Base-by-base conservation (phyloP, 805 yeast species). In the Schwanniomyces occidentalis region DNA sequence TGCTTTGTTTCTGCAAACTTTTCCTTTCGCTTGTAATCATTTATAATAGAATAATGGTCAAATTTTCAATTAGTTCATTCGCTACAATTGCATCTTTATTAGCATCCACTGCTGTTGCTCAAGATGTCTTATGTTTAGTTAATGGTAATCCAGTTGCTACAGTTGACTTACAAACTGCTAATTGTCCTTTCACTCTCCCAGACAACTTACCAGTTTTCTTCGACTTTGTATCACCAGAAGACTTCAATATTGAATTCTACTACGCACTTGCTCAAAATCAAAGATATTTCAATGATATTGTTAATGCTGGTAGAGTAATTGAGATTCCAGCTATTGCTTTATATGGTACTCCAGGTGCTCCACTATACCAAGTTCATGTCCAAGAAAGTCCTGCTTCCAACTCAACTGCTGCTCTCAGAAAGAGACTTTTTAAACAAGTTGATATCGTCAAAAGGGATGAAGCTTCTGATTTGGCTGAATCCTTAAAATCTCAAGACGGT, bases 371-470 rank as follows among this genome's bases (percentile, higher is more conserved):
- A 28, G 62, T 65, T 31, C 59, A 52, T 41, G 44, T 37, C 10
- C 48, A 49, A 22, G 35, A 51, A 42, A 30, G 49, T 10, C 63
- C 68, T 30, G 50, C 56, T 24, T 43, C 62, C 21, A 66, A 66
- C 62, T 64, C 71, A 24, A 61, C 71, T 44, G 58, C 61, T 40
- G 65, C 65, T 23, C 48, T 63, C 52, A 63, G 64, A 55, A 65
- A 52, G 52, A 63, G 71, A 61, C 54, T 62, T 35, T 48, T 57
- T 39, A 48, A 47, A 8, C 49, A 46, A 23, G 41, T 48, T 25
- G 35, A 41, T 24, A 25, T 52, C n/a, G 47, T 41, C 35, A 53
- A 54, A 48, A 63, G 63, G 52, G 70, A 59, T 41, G 66, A 35
- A 17, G 41, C 27, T n/a, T 39, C 50, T 15, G 54, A 48, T 44